A percentile compares a stretch with the other conserved stretches of the same genome.
phyloP scores from a whole-genome alignment of 345 rosid genomes.

The Nephelium lappaceum region DNA sequence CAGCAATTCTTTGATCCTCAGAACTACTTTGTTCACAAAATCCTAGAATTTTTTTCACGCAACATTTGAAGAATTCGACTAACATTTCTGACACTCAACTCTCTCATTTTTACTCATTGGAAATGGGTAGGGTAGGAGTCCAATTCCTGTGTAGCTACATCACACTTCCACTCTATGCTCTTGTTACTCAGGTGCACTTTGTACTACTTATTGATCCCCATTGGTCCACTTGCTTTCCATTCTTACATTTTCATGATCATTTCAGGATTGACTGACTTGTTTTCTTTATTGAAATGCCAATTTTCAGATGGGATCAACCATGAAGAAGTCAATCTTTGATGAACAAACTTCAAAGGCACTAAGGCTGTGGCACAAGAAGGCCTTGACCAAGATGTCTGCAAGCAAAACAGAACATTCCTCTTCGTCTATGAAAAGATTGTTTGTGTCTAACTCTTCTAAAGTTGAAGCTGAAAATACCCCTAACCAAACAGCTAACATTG shows the following conservation, averaged over 20 bases:
- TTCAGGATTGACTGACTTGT: background rate
- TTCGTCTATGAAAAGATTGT: background rate
- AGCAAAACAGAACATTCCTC: constrained; percentile 13
- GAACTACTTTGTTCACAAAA: background rate
- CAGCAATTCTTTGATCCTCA: too few species aligned
- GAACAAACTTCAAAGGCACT: constrained; percentile 86
- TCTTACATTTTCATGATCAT: too few species aligned
- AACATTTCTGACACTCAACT: background rate
- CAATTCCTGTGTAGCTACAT: constrained; percentile 87
- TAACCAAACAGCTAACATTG: constrained; percentile 45
- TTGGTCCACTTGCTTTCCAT: background rate
- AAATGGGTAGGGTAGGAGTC: constrained; percentile 58
- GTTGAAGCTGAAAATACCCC: constrained; percentile 1
- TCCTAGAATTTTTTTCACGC: background rate
- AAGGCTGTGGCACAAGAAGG: constrained; percentile 79
- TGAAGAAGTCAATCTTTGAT: constrained; percentile 93
- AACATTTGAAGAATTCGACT: background rate
- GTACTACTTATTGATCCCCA: background rate
- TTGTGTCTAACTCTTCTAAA: background rate
- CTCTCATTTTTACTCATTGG: background rate
- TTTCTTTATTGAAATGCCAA: constrained; percentile 1
- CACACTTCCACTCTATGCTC: constrained; percentile 96
- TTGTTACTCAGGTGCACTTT: constrained; percentile 83
- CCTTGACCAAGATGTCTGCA: constrained; percentile 51
- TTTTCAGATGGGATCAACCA: constrained; percentile 91